A percentile compares a stretch with the other conserved stretches of the same genome.
phyloP scores from a whole-genome alignment of 2,329 filamentous ascomycete species.

The Anthostomella pinea region DNA sequence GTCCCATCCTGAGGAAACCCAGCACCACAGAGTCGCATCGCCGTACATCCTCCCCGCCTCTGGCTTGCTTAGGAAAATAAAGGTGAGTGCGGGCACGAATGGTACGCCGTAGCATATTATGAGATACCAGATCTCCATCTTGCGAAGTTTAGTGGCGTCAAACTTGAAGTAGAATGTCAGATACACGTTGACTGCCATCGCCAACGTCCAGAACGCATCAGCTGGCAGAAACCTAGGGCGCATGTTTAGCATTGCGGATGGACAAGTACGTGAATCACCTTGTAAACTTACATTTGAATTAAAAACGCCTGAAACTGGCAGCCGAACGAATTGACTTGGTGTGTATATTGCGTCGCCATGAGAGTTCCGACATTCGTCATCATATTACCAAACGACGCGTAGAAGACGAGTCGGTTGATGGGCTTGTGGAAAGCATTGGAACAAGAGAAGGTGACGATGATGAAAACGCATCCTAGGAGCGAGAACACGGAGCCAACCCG shows the following conservation, averaged over 20 bases:
- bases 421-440: slow-evolving; percentile 74
- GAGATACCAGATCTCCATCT: slow-evolving; percentile 69
- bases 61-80: slow-evolving; percentile 58
- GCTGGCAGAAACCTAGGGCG: slow-evolving; percentile 72
- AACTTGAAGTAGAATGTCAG: slow-evolving; percentile 76
- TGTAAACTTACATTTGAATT: slow-evolving; percentile 69
- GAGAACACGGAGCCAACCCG: slow-evolving; percentile 69
- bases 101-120: slow-evolving; percentile 70
- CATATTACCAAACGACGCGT: slow-evolving; percentile 78
- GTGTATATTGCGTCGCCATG: slow-evolving; percentile 63
- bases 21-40: slow-evolving; percentile 77
- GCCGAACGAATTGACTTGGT: slow-evolving; percentile 44
- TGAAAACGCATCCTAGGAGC: slow-evolving; percentile 66
- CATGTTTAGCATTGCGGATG: slow-evolving; percentile 8
- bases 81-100: slow-evolving; percentile 64
- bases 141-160: slow-evolving; percentile 59
- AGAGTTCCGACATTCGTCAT: slow-evolving; percentile 74
- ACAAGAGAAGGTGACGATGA: slow-evolving; percentile 67
- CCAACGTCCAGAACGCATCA: slow-evolving; percentile 72
- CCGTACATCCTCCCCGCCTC: slow-evolving; percentile 67
- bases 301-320: slow-evolving; percentile 76
- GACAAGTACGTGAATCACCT: background rate
- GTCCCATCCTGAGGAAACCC: slow-evolving; percentile 66
- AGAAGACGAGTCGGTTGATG: slow-evolving; percentile 84
- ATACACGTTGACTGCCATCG: slow-evolving; percentile 83